Conservation (phyloP, 2,329 filamentous ascomycete species). For the Orbilia javanica region DNA sequence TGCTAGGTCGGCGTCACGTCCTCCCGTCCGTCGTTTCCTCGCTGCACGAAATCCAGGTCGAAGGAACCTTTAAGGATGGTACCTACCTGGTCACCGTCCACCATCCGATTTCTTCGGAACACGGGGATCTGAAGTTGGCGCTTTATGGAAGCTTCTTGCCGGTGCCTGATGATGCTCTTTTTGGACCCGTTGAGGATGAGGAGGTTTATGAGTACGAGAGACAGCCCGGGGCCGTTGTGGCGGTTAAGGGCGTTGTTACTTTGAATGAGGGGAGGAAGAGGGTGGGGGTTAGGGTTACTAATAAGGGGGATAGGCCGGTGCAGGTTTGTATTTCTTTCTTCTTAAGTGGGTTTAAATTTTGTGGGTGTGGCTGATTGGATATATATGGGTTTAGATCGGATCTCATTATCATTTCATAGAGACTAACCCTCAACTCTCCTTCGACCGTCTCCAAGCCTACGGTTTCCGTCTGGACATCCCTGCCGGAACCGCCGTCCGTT, state of each 20-base stretch:
- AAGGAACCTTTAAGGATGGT: conserved; percentile 90
- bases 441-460: conserved; percentile 85
- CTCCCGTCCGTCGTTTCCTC: conserved; percentile 80
- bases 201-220: conserved; percentile 74
- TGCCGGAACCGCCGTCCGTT: conserved; percentile 90
- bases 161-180: conserved; percentile 76
- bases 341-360: neutral
- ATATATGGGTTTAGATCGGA: conserved; percentile 74
- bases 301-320: conserved; percentile 87
- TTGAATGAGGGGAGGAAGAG: conserved; percentile 81
- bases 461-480: conserved; percentile 90
- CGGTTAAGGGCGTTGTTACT: conserved; percentile 75
- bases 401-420: conserved; percentile 98
- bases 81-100: conserved; percentile 96
- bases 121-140: conserved; percentile 86
- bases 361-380: neutral
- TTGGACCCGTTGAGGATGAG: conserved; percentile 75
- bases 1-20: conserved; percentile 94
- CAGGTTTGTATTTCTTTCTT: conserved; percentile 71
- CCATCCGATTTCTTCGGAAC: conserved; percentile 85
- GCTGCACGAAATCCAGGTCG: conserved; percentile 87
- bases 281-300: conserved; percentile 81
- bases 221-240: conserved; percentile 82
- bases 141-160: conserved; percentile 93
- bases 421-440: conserved; percentile 88